phyloP scores from a whole-genome alignment of 768 basidiomycete genomes.

The Rhodotorula diobovata region DNA sequence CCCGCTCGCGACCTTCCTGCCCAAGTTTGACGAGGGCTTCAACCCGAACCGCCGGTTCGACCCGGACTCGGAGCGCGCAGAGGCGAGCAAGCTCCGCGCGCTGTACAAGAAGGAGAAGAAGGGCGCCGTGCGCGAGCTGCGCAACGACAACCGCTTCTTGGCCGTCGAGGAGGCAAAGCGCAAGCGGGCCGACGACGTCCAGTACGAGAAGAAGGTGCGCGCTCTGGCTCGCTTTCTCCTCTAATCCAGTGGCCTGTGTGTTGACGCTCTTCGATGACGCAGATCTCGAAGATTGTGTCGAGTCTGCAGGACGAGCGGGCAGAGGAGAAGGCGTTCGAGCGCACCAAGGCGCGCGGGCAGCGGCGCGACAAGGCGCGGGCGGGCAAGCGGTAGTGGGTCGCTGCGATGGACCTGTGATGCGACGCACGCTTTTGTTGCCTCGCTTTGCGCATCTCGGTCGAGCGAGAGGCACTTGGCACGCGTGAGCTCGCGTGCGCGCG shows the following conservation, averaged over 20 bases:
- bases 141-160: slow-evolving; percentile 92
- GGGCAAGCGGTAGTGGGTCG: neutral
- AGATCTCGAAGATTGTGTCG: slow-evolving; percentile 69
- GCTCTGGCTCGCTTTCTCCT: neutral
- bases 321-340: slow-evolving; percentile 87
- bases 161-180: slow-evolving; percentile 79
- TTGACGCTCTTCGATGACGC: neutral
- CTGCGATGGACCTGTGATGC: neutral
- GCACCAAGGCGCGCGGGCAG: slow-evolving; percentile 51
- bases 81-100: slow-evolving; percentile 73
- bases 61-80: slow-evolving; percentile 86
- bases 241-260: too few relatives aligned
- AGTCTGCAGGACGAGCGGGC: slow-evolving; percentile 74
- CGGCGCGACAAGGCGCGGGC: slow-evolving; percentile 36
- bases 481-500: too few relatives aligned
- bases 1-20: slow-evolving; percentile 85
- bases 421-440: neutral
- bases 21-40: slow-evolving; percentile 72
- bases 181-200: slow-evolving; percentile 74
- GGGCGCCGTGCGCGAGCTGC: slow-evolving; percentile 90
- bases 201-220: slow-evolving; percentile 60
- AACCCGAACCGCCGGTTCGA: slow-evolving; percentile 58
- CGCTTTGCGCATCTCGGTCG: too few relatives aligned
- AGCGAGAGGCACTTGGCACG: too few relatives aligned
- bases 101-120: slow-evolving; percentile 94